Base-by-base conservation (phyloP, 2,329 filamentous ascomycete species). In the Metarhizium sp. region DNA sequence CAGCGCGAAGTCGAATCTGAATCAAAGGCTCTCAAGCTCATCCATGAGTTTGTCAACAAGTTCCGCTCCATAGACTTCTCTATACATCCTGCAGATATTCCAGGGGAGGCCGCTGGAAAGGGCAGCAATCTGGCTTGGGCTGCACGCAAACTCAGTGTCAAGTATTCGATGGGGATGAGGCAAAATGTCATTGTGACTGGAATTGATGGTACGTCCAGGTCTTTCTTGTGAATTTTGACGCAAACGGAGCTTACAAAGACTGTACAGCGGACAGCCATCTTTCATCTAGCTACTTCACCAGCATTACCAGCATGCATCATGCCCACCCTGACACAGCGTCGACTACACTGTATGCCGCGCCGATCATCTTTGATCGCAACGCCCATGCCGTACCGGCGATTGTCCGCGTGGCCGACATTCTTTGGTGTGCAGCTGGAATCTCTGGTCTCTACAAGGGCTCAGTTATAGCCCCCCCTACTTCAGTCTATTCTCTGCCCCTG, bases 81-180 rank as follows among this genome's bases (percentile, higher is more conserved):
- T 2, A 69, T 87, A 13, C 86, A 90, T 63, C 86, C 86, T 1
- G 70, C 75, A 25, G 81, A 82, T 54, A 80, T 89, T 52, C 78
- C 80, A 3, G 82, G 83, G 13, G 86, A 90, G 66, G 80, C 85
- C 51, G 83, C 85, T 54, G 86, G 86, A 56, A 90, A 90, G 66
- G 86, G 86, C 59, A 89, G 86, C 72, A 90, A 90, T 67, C 77
- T 87, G 58, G 80, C 81, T 52, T 90, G 85, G 83, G 84, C 85
- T 18, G 86, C 85, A 10, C 79, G 80, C 59, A 82, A 84, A 66
- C 74, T 86, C 52, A 85, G 82, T 66, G 77, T 79, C 62, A 82
- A 78, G 62, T 87, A 87, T 62, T 66, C 76, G 5, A 71, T 78
- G 55, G 66, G 65, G 7, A 62, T 71, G 60, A 75, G 82, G 57